These are phyloP conservation scores for Bryoerythrophyllum caledonicum DNA, from an alignment of 225 moss, liverwort and hornwort species.

Conservation along the genomic window DNA sequence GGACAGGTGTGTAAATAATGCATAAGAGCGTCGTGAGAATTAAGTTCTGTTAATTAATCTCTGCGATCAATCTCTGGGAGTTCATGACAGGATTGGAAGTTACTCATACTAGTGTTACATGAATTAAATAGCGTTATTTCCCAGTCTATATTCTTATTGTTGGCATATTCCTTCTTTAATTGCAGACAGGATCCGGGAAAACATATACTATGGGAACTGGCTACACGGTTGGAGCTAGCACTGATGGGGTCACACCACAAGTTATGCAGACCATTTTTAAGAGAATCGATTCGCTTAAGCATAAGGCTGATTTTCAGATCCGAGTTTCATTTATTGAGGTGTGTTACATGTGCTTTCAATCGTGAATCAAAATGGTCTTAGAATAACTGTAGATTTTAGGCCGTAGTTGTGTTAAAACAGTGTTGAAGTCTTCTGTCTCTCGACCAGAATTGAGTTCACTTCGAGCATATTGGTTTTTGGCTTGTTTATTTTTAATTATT, in stretches of 20 bases:
- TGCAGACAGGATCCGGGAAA: slow-evolving; percentile 95
- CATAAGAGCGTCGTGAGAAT: not conserved
- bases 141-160: not conserved
- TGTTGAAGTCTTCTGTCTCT: not conserved
- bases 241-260: slow-evolving; percentile 85
- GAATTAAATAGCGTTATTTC: not conserved
- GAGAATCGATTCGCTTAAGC: slow-evolving; percentile 67
- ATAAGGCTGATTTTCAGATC: slow-evolving; percentile 87
- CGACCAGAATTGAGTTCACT: not conserved
- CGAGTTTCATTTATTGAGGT: slow-evolving; percentile 99
- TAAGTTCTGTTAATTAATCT: not conserved
- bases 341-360: slow-evolving; percentile 9
- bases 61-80: not conserved
- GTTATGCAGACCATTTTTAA: slow-evolving; percentile 91
- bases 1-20: slow-evolving; percentile 69
- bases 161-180: not conserved
- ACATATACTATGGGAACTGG: slow-evolving; percentile 99
- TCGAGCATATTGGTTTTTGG: not conserved
- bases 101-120: not conserved
- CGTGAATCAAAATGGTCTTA: not conserved
- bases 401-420: not conserved
- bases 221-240: slow-evolving; percentile 75
- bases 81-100: not conserved
- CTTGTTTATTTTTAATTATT: not conserved
- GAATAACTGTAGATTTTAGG: not conserved